Evolutionary conservation across 78 protist genomes (phyloP).

Genomic region (Guillardia theta): DNA sequence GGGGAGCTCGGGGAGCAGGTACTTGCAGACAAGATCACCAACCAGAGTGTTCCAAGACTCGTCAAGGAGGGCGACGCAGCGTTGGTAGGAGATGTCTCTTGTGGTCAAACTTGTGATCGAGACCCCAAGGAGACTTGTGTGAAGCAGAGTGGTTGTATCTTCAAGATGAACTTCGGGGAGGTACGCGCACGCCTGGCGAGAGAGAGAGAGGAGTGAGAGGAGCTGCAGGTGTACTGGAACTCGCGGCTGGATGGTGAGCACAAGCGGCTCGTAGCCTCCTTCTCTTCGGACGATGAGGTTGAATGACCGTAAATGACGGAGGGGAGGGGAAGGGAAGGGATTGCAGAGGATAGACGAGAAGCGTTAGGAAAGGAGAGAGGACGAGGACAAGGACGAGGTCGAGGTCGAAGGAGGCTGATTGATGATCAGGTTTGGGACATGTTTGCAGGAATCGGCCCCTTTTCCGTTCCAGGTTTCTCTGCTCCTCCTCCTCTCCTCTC

Average conservation of each 20-base stretch:
- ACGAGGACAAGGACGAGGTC: no score
- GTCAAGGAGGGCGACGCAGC: no score
- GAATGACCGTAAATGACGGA: background rate
- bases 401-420: no score
- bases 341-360: background rate
- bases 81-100: no score
- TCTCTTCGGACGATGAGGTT: conserved; percentile 51
- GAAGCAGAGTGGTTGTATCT: conserved; percentile 79
- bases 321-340: background rate
- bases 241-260: conserved; percentile 86
- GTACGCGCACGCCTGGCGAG: background rate
- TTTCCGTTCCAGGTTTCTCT: background rate
- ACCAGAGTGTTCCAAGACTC: background rate
- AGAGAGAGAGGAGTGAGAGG: background rate
- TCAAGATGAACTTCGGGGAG: conserved; percentile 74
- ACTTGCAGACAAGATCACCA: background rate
- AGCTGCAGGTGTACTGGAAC: conserved; percentile 92
- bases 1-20: no score
- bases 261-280: conserved; percentile 61
- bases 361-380: no score
- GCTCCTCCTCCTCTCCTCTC: background rate
- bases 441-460: conserved; percentile 30
- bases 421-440: conserved; percentile 16
- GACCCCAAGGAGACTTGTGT: background rate
- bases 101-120: no score